Conservation (phyloP, 768 basidiomycete species). For the Dendrothele bispora region DNA sequence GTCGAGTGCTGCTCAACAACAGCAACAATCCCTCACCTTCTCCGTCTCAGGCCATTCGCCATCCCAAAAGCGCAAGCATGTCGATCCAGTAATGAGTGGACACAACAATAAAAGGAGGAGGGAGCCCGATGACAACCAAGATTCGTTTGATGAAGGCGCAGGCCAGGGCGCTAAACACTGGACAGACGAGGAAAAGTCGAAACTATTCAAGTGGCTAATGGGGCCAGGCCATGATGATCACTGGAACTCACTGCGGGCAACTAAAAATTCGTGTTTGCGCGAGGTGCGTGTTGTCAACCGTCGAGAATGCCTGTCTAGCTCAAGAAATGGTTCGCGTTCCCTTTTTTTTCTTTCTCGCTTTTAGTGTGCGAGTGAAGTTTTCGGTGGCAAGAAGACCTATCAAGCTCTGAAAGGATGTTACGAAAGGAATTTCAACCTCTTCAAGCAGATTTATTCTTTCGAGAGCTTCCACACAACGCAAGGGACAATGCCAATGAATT, state of each 20-base stretch:
- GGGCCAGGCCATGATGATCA: slow-evolving; percentile 69
- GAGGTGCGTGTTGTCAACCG: too few species aligned
- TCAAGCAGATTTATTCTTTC: slow-evolving; percentile 79
- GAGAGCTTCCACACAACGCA: slow-evolving; percentile 50
- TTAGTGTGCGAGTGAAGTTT: slow-evolving; percentile 72
- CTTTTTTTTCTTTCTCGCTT: slow-evolving; percentile 10
- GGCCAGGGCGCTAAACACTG: slow-evolving; percentile 77
- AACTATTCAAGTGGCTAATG: slow-evolving; percentile 79
- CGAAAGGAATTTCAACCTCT: slow-evolving; percentile 81
- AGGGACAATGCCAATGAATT: slow-evolving; percentile 34
- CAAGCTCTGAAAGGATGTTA: slow-evolving; percentile 85
- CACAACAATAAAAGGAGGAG: slow-evolving; percentile 39
- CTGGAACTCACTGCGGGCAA: slow-evolving; percentile 74
- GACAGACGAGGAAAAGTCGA: slow-evolving; percentile 82
- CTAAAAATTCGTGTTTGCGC: slow-evolving; percentile 81
- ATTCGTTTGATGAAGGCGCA: slow-evolving; percentile 46
- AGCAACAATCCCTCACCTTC: slow-evolving; percentile 3
- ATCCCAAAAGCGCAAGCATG: slow-evolving; percentile 53
- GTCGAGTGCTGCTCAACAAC: slow-evolving; percentile 13
- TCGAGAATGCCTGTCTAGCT: too few species aligned
- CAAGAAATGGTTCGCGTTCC: background rate
- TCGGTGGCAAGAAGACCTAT: slow-evolving; percentile 76
- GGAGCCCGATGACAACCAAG: slow-evolving; percentile 40
- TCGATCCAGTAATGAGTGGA: slow-evolving; percentile 31
- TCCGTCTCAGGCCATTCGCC: slow-evolving; percentile 1